A percentile compares a stretch with the other conserved stretches of the same genome.
phyloP scores from a whole-genome alignment of 208 protist species.

The Trypanosoma melophagium region DNA sequence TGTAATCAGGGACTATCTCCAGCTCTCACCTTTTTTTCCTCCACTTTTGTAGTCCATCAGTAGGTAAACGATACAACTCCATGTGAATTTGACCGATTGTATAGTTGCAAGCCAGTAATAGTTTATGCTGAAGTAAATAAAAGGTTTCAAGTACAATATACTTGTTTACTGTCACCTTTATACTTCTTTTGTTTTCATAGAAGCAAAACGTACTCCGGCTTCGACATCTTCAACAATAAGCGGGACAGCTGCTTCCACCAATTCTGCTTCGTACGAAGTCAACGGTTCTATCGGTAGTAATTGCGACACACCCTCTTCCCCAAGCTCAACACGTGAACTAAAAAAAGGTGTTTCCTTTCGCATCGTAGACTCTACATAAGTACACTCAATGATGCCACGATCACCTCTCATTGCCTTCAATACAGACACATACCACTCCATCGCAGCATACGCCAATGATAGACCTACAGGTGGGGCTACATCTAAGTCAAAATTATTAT shows the following conservation, averaged over 20 bases:
- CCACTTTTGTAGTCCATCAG: too few relatives aligned
- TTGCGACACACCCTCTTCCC: constrained; percentile 68
- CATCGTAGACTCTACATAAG: constrained; percentile 73
- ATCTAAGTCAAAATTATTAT: constrained; percentile 6
- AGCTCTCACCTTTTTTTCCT: too few relatives aligned
- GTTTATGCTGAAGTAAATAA: background rate
- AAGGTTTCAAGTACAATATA: background rate
- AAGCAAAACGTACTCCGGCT: constrained; percentile 45
- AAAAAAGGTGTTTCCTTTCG: constrained; percentile 76
- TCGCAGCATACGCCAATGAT: constrained; percentile 57
- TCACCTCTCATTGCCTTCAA: constrained; percentile 80
- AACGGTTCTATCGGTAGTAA: constrained; percentile 63
- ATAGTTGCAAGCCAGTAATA: too few relatives aligned
- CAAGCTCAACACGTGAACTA: constrained; percentile 80
- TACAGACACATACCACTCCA: constrained; percentile 65
- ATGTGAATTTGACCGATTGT: too few relatives aligned
- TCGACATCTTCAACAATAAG: constrained; percentile 80
- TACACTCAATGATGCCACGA: constrained; percentile 78
- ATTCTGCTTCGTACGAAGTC: constrained; percentile 61
- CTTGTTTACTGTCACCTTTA: background rate
- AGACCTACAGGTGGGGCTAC: constrained; percentile 44
- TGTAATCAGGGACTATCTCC: too few relatives aligned
- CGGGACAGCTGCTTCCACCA: constrained; percentile 74
- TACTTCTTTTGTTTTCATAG: background rate
- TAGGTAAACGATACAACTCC: too few relatives aligned